These are phyloP conservation scores for Candida oleophila DNA, from an alignment of 805 yeast genomes.

Conservation along the genomic window DNA sequence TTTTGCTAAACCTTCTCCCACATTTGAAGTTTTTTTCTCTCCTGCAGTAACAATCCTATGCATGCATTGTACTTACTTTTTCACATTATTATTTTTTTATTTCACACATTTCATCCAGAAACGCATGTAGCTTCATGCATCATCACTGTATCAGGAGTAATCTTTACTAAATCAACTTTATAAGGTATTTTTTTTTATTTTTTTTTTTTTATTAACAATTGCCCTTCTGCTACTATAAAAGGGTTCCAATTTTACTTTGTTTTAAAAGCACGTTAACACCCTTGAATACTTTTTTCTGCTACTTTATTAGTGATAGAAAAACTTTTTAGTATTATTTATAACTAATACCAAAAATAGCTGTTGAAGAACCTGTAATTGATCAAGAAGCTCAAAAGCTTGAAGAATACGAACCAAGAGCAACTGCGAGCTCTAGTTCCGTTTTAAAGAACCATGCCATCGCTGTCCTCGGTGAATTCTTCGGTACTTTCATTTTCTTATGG, in stretches of 20 bases:
- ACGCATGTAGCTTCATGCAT: not conserved
- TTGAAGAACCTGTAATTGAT: conserved; percentile 17
- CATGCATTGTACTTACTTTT: not conserved
- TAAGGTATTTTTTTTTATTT: not conserved
- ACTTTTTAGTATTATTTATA: not conserved
- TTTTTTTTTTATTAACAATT: too few species aligned
- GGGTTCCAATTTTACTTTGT: too few species aligned
- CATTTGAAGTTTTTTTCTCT: not conserved
- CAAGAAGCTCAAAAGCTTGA: conserved; percentile 22
- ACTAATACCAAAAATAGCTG: conserved; percentile 13
- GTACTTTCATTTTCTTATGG: conserved; percentile 83
- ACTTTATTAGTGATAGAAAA: not conserved
- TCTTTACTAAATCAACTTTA: not conserved
- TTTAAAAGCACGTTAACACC: too few species aligned
- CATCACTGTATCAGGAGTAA: not conserved
- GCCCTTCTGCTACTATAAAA: not conserved
- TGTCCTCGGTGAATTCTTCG: conserved; percentile 77
- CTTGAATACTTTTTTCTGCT: not conserved
- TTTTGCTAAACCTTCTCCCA: not conserved
- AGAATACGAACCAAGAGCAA: not conserved
- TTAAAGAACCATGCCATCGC: conserved; percentile 60
- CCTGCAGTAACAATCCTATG: not conserved
- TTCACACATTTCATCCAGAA: not conserved
- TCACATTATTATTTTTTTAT: not conserved
- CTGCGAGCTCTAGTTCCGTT: conserved; percentile 15